Evolutionary conservation across 306 rosid genomes (phyloP), one percentile per base, ranked within the genome.

Genomic region (Neltuma alba): DNA sequence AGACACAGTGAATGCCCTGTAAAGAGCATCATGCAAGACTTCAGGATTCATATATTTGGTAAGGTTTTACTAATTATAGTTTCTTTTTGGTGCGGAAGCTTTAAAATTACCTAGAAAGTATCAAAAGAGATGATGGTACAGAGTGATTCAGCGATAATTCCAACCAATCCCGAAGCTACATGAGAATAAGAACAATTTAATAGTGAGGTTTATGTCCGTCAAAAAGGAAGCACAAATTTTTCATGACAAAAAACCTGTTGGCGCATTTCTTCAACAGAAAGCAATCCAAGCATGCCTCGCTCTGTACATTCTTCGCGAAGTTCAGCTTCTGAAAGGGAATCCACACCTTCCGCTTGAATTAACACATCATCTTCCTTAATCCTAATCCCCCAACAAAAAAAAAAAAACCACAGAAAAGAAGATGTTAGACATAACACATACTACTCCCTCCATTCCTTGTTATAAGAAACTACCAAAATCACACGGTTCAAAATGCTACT

Each of bases 111-210:
- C 98, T 94, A 48, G 97, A 94, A 86, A 94, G 98, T 81, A 94
- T 94, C 89, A 94, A 78, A 85, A 94, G 98, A 11, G 98, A 94
- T 71, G 97, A 94, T 69, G 98, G 97, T 45, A 94, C 88, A 25
- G n/a, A n/a, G n/a, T n/a, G n/a, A n/a, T n/a, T n/a, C n/a, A n/a
- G n/a, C n/a, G n/a, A n/a, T n/a, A n/a, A 89, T 82, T 94, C 98
- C 89, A 94, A 77, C 98, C 98, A 94, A 84, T 94, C 97, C 42
- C 89, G 95, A 81, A 94, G 95, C 98, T 94, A 88, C 84, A 85
- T 47, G 70, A 15, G 58, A 61, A 87, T 58, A 72, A 40, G 48
- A 33, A 58, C 64, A 72, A 71, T 18, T 61, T 60, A 33, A 50
- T 23, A 67, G 48, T 69, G 65, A 42, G 54, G 54, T 69, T 83